A percentile compares a stretch with the other conserved stretches of the same genome.
Conservation (phyloP, 2,329 filamentous ascomycete genomes). For the Colletotrichum spinosum region DNA sequence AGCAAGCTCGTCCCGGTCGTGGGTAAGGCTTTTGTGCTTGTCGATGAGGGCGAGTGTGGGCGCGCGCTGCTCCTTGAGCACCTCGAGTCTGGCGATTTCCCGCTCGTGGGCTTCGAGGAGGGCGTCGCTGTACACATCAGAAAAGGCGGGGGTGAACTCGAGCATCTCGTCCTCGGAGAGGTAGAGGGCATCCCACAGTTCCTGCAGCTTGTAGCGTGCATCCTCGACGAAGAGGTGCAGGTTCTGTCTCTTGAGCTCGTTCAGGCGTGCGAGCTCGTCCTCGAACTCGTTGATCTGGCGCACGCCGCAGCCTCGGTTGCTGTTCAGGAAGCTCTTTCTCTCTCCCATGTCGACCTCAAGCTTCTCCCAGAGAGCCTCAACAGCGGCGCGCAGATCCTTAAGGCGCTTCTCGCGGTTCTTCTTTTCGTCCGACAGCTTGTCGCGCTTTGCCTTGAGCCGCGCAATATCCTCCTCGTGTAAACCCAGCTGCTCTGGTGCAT, state of each 20-base stretch:
- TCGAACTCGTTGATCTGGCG: conserved; percentile 96
- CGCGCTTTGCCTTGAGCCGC: conserved; percentile 78
- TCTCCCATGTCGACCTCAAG: conserved; percentile 86
- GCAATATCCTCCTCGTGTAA: conserved; percentile 88
- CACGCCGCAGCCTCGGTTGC: conserved; percentile 90
- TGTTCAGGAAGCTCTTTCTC: conserved; percentile 85
- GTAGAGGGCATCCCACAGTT: conserved; percentile 94
- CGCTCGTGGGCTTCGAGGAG: conserved; percentile 94
- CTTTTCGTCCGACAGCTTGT: conserved; percentile 91
- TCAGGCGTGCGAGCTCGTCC: conserved; percentile 86
- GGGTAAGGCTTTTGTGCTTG: conserved; percentile 82
- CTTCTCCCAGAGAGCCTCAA: conserved; percentile 91
- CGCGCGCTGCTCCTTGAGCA: conserved; percentile 86
- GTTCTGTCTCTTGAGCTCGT: conserved; percentile 95
- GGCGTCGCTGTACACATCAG: conserved; percentile 96
- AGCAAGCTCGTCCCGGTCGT: conserved; percentile 88
- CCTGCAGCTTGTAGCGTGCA: conserved; percentile 88
- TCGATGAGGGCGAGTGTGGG: conserved; percentile 87
- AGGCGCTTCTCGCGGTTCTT: conserved; percentile 81
- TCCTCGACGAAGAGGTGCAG: conserved; percentile 97
- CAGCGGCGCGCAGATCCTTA: conserved; percentile 78
- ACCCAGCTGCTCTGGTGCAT: conserved; percentile 93
- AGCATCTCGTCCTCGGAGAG: conserved; percentile 99
- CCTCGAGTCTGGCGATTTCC: conserved; percentile 85
- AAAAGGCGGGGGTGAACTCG: conserved; percentile 96